Evolutionary conservation across 148 eudicot species (phyloP), one percentile per base, ranked within the genome.

Genomic region (Arctostaphylos glauca): DNA sequence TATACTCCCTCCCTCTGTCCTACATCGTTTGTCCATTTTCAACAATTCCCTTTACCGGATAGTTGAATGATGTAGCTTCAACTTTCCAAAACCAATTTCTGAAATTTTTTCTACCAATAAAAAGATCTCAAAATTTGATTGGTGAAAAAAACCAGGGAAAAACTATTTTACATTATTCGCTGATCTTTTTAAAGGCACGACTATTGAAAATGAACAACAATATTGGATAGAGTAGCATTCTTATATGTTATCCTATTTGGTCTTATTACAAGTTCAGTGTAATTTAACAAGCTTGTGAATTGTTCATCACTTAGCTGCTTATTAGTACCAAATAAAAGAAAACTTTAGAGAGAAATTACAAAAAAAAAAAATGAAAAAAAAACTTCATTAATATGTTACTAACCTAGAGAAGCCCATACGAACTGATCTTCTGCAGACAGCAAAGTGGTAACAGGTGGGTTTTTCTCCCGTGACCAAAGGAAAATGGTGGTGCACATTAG

Each of bases 391-490:
- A 4, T 41, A 5, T 8, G 76, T 41, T 73, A 83, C 88, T 68
- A 54, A 93, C 97, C 94, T 89, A 89, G 84, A 58, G 87, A 70
- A 48, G 90, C 88, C 84, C 88, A 82, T 73, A 83, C 55, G 38
- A 90, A 87, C 83, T 86, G 89, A 79, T 92, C 92, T 87, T 91
- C 83, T 23, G 87, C 64, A 7, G 91, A 81, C 56, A 90, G 53
- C 56, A 79, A 68, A 68, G 81, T 86, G 47, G 81, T 77, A 55
- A 82, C 48, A 77, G 82, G 81, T 46, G 98, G 98, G 81, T 83
- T 90, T 86, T 87, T 90, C 89, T 88, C 94, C 83, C 89, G 89
- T 72, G 94, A 87, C 98, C 94, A 94, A 74, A 91, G 90, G 44
- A 90, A 88, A 74, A 92, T 83, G 50, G 93, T 92, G 84, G 90